phyloP scores from a whole-genome alignment of 208 protist species.

The Trypanosoma grayi region DNA sequence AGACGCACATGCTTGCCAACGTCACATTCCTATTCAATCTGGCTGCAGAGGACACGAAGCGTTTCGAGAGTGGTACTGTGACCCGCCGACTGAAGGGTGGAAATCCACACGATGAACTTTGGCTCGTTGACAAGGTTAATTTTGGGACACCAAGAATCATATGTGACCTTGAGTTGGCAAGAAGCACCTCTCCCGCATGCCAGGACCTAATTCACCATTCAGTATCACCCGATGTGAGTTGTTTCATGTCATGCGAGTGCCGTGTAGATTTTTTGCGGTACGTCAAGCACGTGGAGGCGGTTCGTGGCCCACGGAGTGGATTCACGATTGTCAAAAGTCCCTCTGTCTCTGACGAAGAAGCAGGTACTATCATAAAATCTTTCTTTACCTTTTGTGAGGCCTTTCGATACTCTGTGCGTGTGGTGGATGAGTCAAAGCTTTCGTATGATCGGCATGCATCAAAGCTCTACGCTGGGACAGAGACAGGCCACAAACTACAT shows the following conservation, averaged over 20 bases:
- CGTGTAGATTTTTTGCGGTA: conserved; percentile 54
- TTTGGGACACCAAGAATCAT: conserved; percentile 43
- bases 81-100: not conserved
- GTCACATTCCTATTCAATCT: conserved; percentile 28
- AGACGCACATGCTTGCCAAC: conserved; percentile 41
- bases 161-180: conserved; percentile 25
- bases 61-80: conserved; percentile 12
- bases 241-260: conserved; percentile 32
- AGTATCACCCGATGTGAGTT: conserved; percentile 10
- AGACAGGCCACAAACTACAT: conserved; percentile 9
- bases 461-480: conserved; percentile 34
- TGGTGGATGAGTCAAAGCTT: conserved; percentile 52
- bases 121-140: conserved; percentile 39
- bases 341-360: conserved; percentile 20
- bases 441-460: conserved; percentile 26
- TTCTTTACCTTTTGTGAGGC: conserved; percentile 30
- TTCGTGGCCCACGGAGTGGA: conserved; percentile 49
- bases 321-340: conserved; percentile 50
- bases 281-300: conserved; percentile 43
- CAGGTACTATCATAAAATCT: conserved; percentile 31
- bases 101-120: conserved; percentile 54
- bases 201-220: conserved; percentile 18
- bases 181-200: conserved; percentile 13
- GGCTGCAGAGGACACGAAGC: not conserved
- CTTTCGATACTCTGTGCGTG: conserved; percentile 49